phyloP scores from a whole-genome alignment of 1,284 basidiomycete genomes.

The Boletellus deceptivus region DNA sequence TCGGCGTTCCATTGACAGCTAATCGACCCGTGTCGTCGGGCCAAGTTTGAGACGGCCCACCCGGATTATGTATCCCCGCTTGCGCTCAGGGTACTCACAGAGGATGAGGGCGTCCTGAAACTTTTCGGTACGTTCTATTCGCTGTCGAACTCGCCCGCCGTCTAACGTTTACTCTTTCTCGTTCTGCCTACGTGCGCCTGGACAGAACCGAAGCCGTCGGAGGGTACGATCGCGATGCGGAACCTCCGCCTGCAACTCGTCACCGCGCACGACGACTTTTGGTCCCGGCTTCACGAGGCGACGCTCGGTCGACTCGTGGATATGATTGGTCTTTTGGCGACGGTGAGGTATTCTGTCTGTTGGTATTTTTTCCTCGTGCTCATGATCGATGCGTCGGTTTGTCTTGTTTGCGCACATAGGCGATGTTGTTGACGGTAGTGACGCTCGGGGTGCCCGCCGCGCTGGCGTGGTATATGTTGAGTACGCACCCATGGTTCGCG shows the following conservation, averaged over 20 bases:
- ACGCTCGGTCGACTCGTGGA: conserved; percentile 25
- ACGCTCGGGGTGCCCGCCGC: conserved; percentile 17
- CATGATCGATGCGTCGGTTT: neutral
- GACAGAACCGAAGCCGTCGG: conserved; percentile 30
- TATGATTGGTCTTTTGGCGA: conserved; percentile 22
- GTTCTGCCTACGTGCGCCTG: neutral
- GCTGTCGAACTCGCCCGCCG: neutral
- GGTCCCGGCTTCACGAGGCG: conserved; percentile 18
- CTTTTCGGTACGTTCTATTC: conserved; percentile 24
- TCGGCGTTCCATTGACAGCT: neutral
- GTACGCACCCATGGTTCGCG: conserved; percentile 14
- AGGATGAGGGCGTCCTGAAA: conserved; percentile 27
- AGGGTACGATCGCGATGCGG: conserved; percentile 23
- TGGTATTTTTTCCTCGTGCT: neutral
- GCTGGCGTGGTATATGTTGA: conserved; percentile 21
- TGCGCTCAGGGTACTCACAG: conserved; percentile 29
- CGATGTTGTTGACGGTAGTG: conserved; percentile 21
- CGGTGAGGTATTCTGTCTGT: conserved; percentile 1
- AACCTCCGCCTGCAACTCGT: conserved; percentile 23
- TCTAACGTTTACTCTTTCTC: neutral
- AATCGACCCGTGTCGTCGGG: neutral
- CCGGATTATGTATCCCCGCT: conserved; percentile 28
- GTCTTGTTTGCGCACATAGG: conserved; percentile 5
- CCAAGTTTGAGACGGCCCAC: conserved; percentile 22
- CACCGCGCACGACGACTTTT: conserved; percentile 18